Base-by-base conservation (phyloP, 2,329 filamentous ascomycete species). In the Capronia epimyces region DNA sequence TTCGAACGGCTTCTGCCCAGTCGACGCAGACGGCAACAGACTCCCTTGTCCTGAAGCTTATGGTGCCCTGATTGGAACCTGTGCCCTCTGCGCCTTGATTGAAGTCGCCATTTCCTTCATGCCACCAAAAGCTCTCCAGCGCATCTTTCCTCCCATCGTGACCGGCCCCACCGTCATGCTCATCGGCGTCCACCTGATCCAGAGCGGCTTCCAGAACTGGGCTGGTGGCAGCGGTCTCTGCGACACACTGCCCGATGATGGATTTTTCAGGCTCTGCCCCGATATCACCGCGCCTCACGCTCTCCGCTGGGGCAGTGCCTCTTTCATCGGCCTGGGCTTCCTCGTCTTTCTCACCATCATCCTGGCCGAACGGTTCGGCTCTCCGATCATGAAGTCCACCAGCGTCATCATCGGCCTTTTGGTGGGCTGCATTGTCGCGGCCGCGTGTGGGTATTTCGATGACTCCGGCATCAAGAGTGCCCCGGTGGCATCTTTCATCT, bases 341-440 rank as follows among this genome's bases (percentile, higher is more conserved):
- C 72, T 77, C 24, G 82, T 86, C 49, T 86, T 85, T 62, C 66
- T 83, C 21, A 82, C 80, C 2, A 84, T 86, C 59, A 81, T 86
- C 59, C 59, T 86, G 22, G 82, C 80, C 60, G 83, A 86, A 62
- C 75, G 81, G n/a, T 85, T 84, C 61, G 83, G 83, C 2, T 77
- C 78, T 3, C 83, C 83, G 0, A 83, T 86, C 63, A 84, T 86
- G 80, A 84, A 85, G 64, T 82, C 78, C 21, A 82, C 80, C 37
- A 77, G 80, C 12, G 81, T 86, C 18, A 77, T 86, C 22, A 66
- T 84, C 42, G 82, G 82, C 20, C 71, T 84, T 2, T 72, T 84
- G 3, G 75, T 83, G 10, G 82, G 83, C 32, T 86, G 82, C 59
- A 82, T 84, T 56, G 81, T 86, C 16, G 82, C 82, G 3, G 83